Base-by-base conservation (phyloP, 805 yeast species). In the Candida ascalaphidarum region DNA sequence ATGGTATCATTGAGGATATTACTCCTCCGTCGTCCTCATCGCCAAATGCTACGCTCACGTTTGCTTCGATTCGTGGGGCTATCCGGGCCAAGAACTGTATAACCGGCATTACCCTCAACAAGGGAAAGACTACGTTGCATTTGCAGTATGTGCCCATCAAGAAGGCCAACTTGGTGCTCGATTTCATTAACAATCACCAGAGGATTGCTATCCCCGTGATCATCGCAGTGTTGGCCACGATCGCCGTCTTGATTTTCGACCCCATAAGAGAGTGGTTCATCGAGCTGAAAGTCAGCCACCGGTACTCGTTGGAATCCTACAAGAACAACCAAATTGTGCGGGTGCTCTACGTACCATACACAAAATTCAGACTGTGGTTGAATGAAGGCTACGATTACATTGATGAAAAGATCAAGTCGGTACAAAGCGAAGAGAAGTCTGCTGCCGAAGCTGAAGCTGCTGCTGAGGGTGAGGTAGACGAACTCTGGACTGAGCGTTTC, bases 71-170 rank as follows among this genome's bases (percentile, higher is more conserved):
- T 6, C 65, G 81, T 34, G 73, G 83, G 21, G 92, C 96, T 1
- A 77, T 85, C 6, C 61, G 85, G 34, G 96, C 97, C 0, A 77
- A 84, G 45, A 86, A 86, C 53, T 92, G 98, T 67, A 66, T 84
- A 14, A 85, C 94, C 11, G 96, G 95, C 18, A 59, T 81, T 35
- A 62, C 58, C 13, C 58, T 82, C 22, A 75, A 75, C 24, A 38
- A 40, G 11, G 73, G 70, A 17, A 75, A 84, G 2, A 66, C 71
- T 1, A 36, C 45, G 2, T 43, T 89, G 27, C 96, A 86, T 46
- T 67, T 88, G 25, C 81, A 77, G 40, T 89, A 81, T 51, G 71
- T 69, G 21, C 76, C 77, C 11, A 48, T 68, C n/a, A 48, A 61
- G 17, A 58, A 69, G 30, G 76, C 63, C 14, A 76, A 74, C 39